Evolutionary conservation across 495 filamentous ascomycete genomes (phyloP).

Genomic region (Aspergillus mulundensis): DNA sequence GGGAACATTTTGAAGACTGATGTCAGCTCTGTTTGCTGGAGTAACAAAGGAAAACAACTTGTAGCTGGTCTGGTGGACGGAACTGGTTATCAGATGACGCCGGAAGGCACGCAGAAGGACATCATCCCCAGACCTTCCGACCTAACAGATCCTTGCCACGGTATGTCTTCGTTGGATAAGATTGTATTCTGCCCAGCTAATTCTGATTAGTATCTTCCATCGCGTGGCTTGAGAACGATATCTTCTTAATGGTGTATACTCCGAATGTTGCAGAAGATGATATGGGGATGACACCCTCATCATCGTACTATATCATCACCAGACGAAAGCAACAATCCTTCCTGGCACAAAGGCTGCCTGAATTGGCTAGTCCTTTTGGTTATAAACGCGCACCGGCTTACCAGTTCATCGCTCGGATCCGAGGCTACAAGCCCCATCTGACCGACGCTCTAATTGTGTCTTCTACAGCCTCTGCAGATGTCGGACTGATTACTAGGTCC

Average conservation of each 20-base stretch:
- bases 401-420: constrained; percentile 70
- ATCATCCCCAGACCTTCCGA: constrained; percentile 73
- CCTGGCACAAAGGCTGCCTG: constrained; percentile 66
- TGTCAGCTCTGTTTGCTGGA: constrained; percentile 89
- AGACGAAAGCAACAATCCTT: constrained; percentile 55
- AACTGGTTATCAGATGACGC: constrained; percentile 76
- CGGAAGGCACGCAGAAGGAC: constrained; percentile 68
- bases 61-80: constrained; percentile 85
- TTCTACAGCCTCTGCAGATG: constrained; percentile 71
- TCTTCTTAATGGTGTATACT: constrained; percentile 77
- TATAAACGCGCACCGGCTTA: constrained; percentile 63
- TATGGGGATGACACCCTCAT: constrained; percentile 47
- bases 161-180: constrained; percentile 35
- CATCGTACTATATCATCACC: constrained; percentile 71
- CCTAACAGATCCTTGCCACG: constrained; percentile 61
- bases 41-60: constrained; percentile 85
- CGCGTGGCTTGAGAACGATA: constrained; percentile 81
- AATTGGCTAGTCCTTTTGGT: constrained; percentile 67
- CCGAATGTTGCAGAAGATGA: constrained; percentile 54
- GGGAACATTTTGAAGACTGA: constrained; percentile 65
- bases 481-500: constrained; percentile 72
- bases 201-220: constrained; percentile 69
- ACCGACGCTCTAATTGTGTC: constrained; percentile 75
- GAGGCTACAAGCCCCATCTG: constrained; percentile 72
- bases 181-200: constrained; percentile 15